These are phyloP conservation scores for Cantharellus anzutake DNA, from an alignment of 768 basidiomycete species.

Conservation along the genomic window DNA sequence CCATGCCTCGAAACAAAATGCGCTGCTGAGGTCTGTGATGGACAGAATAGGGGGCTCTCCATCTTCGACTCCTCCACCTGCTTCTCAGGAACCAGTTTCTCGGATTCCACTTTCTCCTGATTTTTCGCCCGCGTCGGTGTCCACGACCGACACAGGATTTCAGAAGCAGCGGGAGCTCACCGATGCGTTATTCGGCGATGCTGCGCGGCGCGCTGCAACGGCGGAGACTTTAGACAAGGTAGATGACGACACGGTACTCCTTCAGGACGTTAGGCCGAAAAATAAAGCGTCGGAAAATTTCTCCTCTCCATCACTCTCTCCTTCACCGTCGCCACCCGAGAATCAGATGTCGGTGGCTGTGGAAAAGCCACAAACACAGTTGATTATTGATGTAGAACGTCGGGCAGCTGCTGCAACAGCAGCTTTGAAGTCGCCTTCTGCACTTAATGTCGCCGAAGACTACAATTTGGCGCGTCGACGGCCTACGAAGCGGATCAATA, in stretches of 20 bases:
- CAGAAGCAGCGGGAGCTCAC: slow-evolving; percentile 4
- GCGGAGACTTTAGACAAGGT: background rate
- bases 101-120: background rate
- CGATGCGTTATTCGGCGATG: slow-evolving; percentile 6
- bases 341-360: background rate
- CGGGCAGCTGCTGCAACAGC: slow-evolving; percentile 48
- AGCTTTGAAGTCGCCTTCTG: slow-evolving; percentile 32
- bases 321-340: background rate
- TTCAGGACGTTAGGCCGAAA: background rate
- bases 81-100: background rate
- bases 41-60: slow-evolving; percentile 24
- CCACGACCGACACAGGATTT: background rate
- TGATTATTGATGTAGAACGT: slow-evolving; percentile 37
- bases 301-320: background rate
- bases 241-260: background rate
- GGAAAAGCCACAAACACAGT: background rate
- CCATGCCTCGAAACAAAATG: slow-evolving; percentile 38
- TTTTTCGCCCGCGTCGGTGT: background rate
- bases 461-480: slow-evolving; percentile 25
- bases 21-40: slow-evolving; percentile 44
- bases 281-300: background rate
- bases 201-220: background rate
- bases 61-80: background rate
- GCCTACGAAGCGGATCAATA: slow-evolving; percentile 36
- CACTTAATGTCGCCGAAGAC: slow-evolving; percentile 23